Evolutionary conservation across 371 early-diverging fungal genomes (phyloP), one percentile per base, ranked within the genome.

Genomic region (Mortierella sp.): DNA sequence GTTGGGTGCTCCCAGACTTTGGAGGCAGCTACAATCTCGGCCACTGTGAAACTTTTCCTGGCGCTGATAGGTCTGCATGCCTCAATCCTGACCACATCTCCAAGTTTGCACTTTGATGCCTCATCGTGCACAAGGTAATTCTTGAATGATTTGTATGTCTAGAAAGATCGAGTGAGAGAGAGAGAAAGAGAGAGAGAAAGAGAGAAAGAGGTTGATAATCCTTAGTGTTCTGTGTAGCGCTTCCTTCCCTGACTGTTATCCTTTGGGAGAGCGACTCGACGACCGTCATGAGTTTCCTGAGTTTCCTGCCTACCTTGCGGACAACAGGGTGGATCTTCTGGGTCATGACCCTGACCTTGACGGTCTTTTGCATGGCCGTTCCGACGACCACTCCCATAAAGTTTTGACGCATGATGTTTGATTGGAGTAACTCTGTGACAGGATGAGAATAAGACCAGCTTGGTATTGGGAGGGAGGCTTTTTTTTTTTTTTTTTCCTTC

Each of bases 11-110:
- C 77, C 64, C 65, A 77, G 52, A 77, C 72, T 52, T 77, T 77
- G 60, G 77, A 67, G 37, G 68, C 72, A 30, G 70, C 62, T 51
- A 96, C 87, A 65, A 97, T 91, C 81, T 96, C 96, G 21, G 95
- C 95, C 21, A 97, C 88, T 18, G 91, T 86, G 79, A 96, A 97
- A 67, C 90, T 88, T 86, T 97, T 97, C 83, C 82, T 87, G 82
- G 92, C 94, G 86, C 95, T 94, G 62, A 96, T 68, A 57, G 96
- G 96, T 72, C 91, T 84, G 86, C 95, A 95, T 52, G 94, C 91
- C 83, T 97, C 95, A 62, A 97, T 97, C 58, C 95, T 90, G 29
- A 97, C 96, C 66, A 93, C 88, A 81, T 97, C 98, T 53, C 98
- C 98, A 48, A 97, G 84, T 51, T 89, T 88, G 82, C 96, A 95